Evolutionary conservation across 805 yeast genomes (phyloP).

Genomic region (Candida ovalis): DNA sequence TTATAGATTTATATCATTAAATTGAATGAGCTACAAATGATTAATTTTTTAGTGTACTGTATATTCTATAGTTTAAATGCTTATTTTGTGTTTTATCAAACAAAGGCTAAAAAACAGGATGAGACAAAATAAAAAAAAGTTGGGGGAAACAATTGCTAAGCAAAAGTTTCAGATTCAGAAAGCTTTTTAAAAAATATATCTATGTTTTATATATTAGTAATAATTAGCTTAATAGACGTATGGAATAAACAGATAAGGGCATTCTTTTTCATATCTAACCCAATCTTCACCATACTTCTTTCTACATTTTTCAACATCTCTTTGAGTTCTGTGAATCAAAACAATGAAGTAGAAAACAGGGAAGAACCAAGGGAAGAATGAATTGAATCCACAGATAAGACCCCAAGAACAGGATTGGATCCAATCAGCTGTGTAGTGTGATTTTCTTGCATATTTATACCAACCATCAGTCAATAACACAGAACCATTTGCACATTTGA

Average conservation of each 20-base stretch:
- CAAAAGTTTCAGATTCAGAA: too few relatives aligned
- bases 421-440: constrained; percentile 94
- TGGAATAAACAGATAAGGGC: constrained; percentile 93
- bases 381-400: constrained; percentile 77
- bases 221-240: constrained; percentile 51
- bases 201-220: not conserved
- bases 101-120: not conserved
- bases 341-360: constrained; percentile 87
- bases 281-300: constrained; percentile 93
- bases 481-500: constrained; percentile 82
- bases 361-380: constrained; percentile 95
- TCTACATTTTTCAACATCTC: constrained; percentile 84
- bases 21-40: not conserved
- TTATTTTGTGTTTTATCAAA: not conserved
- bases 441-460: constrained; percentile 90
- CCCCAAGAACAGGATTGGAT: constrained; percentile 90
- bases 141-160: too few relatives aligned
- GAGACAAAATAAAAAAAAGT: not conserved
- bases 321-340: constrained; percentile 79
- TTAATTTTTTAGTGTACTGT: not conserved
- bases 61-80: not conserved
- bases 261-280: constrained; percentile 77
- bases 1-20: not conserved
- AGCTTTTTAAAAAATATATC: too few relatives aligned
- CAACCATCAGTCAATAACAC: constrained; percentile 88